Conservation (phyloP, 1,284 basidiomycete species). For the Trichosporon sp. region DNA sequence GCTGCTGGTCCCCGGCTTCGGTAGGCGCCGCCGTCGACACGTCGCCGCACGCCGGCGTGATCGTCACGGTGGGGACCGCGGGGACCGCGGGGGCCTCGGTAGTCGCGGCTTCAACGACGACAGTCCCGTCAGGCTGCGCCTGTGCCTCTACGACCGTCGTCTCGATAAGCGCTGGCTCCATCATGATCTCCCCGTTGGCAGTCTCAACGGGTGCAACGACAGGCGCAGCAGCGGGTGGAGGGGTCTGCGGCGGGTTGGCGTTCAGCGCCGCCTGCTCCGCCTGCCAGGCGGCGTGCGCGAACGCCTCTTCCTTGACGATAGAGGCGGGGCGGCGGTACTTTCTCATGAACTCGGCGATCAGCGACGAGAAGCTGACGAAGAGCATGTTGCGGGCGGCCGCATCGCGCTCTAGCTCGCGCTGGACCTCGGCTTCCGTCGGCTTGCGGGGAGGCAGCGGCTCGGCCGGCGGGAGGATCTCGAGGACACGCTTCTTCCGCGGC, state of each 20-base stretch:
- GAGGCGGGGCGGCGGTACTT: constrained; percentile 91
- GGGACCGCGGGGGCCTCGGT: not conserved
- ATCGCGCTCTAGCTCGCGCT: constrained; percentile 77
- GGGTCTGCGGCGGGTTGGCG: constrained; percentile 3
- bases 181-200: not conserved
- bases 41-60: not conserved
- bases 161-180: not conserved
- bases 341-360: constrained; percentile 82
- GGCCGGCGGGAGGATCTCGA: constrained; percentile 82
- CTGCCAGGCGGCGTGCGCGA: constrained; percentile 15
- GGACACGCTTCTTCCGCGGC: constrained; percentile 71
- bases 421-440: constrained; percentile 77
- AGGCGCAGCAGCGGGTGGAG: not conserved
- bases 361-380: constrained; percentile 79
- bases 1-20: not conserved
- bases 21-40: not conserved
- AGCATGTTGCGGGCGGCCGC: constrained; percentile 72
- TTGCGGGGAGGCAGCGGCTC: constrained; percentile 81
- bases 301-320: constrained; percentile 56
- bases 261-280: constrained; percentile 24
- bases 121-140: not conserved
- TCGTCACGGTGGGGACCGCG: not conserved
- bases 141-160: not conserved
- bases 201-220: not conserved
- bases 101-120: constrained; percentile 4